Conservation (phyloP, 1,284 basidiomycete species). For the Sporisorium exsertum region DNA sequence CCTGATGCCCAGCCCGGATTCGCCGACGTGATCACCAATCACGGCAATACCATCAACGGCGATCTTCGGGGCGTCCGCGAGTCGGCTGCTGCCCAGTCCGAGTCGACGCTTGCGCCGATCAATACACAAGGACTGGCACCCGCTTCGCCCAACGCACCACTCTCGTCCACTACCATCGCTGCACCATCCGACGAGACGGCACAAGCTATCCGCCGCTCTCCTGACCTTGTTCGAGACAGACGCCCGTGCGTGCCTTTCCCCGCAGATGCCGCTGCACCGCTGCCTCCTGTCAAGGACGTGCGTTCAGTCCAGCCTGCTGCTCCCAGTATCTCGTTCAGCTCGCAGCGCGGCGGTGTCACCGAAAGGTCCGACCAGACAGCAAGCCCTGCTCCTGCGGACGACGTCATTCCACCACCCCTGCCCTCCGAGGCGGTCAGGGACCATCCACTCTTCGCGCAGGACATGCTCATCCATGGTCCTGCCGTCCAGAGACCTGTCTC, state of each 20-base stretch:
- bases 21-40: conserved; percentile 1
- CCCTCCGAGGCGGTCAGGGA: conserved; percentile 27
- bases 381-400: conserved; percentile 25
- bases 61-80: conserved; percentile 5
- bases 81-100: not conserved
- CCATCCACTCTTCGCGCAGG: conserved; percentile 13
- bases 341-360: conserved; percentile 10
- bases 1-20: not conserved
- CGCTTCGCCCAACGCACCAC: conserved; percentile 19
- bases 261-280: conserved; percentile 15
- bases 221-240: conserved; percentile 11
- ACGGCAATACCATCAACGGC: conserved; percentile 1
- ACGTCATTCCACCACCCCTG: conserved; percentile 55
- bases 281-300: conserved; percentile 27
- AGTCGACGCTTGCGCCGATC: conserved; percentile 30
- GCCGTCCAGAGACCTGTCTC: conserved; percentile 51
- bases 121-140: conserved; percentile 35
- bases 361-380: not conserved
- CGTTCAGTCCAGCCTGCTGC: not conserved
- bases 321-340: not conserved
- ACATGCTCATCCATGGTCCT: conserved; percentile 35
- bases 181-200: conserved; percentile 37
- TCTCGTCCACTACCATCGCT: conserved; percentile 40
- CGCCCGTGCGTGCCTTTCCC: conserved; percentile 6
- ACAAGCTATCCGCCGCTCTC: conserved; percentile 28